A percentile compares a stretch with the other conserved stretches of the same genome.
These are phyloP conservation scores for Kodamaea arcana DNA, from an alignment of 1,139 yeast species.

Conservation along the genomic window DNA sequence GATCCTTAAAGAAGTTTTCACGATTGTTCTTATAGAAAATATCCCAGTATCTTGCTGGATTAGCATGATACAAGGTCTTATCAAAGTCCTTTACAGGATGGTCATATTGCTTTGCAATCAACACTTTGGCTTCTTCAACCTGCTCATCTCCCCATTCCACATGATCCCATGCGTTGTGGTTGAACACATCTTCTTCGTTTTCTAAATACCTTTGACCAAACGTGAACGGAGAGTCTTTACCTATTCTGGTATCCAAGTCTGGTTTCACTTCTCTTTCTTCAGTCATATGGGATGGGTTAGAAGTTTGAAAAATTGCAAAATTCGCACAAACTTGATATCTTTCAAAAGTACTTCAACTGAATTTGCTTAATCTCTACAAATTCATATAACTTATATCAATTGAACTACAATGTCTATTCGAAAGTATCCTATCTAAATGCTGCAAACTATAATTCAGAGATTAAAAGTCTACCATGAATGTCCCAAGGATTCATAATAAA, in stretches of 20 bases:
- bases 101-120: slow-evolving; percentile 71
- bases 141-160: slow-evolving; percentile 98
- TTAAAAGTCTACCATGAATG: too few species aligned
- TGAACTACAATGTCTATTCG: too few species aligned
- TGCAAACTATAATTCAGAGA: too few species aligned
- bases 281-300: too few species aligned
- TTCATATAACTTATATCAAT: too few species aligned
- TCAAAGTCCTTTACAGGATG: slow-evolving; percentile 85
- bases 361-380: too few species aligned
- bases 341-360: too few species aligned
- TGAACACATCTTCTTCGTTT: slow-evolving; percentile 78
- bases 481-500: too few species aligned
- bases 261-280: slow-evolving; percentile 16
- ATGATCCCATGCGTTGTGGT: slow-evolving; percentile 96
- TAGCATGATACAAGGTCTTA: slow-evolving; percentile 68
- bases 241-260: slow-evolving; percentile 55
- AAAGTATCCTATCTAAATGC: too few species aligned
- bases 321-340: too few species aligned
- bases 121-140: slow-evolving; percentile 64
- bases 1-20: slow-evolving; percentile 91
- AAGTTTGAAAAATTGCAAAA: too few species aligned
- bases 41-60: slow-evolving; percentile 96
- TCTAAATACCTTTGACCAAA: slow-evolving; percentile 83
- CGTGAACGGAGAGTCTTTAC: slow-evolving; percentile 85
- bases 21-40: slow-evolving; percentile 83